These are phyloP conservation scores for Hippophae rhamnoides DNA, from an alignment of 306 rosid genomes.

Conservation along the genomic window DNA sequence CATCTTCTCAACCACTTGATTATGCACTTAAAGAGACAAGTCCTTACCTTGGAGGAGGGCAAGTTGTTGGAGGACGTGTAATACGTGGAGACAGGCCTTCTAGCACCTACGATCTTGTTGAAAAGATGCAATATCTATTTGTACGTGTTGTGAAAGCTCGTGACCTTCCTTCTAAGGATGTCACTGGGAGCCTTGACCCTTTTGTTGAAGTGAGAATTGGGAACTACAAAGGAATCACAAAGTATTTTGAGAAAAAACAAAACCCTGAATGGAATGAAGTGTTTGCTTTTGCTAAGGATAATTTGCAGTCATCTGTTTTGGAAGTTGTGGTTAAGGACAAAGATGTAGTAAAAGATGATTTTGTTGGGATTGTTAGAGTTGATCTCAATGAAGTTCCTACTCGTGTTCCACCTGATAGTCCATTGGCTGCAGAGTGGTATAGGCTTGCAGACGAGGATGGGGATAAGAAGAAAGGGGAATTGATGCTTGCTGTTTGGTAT, in stretches of 20 bases:
- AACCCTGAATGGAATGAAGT: slow-evolving; percentile 88
- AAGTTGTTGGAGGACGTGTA: slow-evolving; percentile 59
- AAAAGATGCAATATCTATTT: slow-evolving; percentile 65
- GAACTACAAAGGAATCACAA: slow-evolving; percentile 67
- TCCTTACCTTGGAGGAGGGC: slow-evolving; percentile 87
- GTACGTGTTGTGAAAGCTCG: slow-evolving; percentile 88
- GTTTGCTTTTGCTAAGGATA: slow-evolving; percentile 68
- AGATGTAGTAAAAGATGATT: slow-evolving; percentile 55
- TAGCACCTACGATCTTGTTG: slow-evolving; percentile 85
- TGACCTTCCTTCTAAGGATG: slow-evolving; percentile 70
- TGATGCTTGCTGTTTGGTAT: slow-evolving; percentile 95
- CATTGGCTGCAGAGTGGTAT: slow-evolving; percentile 95
- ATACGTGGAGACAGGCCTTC: slow-evolving; percentile 30
- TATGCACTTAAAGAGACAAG: slow-evolving; percentile 63
- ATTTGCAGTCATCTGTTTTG: slow-evolving; percentile 36
- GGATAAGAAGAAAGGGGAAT: slow-evolving; percentile 57
- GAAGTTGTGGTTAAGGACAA: slow-evolving; percentile 72
- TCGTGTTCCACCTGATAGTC: slow-evolving; percentile 85
- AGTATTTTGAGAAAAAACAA: slow-evolving; percentile 54
- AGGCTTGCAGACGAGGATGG: slow-evolving; percentile 53
- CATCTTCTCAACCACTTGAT: slow-evolving; percentile 39
- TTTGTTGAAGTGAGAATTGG: slow-evolving; percentile 79
- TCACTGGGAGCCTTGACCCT: slow-evolving; percentile 88
- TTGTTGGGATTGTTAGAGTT: slow-evolving; percentile 52
- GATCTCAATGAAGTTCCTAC: slow-evolving; percentile 62